These are phyloP conservation scores for Trichocladium uniseriatum DNA, from an alignment of 495 filamentous ascomycete genomes.

Conservation along the genomic window DNA sequence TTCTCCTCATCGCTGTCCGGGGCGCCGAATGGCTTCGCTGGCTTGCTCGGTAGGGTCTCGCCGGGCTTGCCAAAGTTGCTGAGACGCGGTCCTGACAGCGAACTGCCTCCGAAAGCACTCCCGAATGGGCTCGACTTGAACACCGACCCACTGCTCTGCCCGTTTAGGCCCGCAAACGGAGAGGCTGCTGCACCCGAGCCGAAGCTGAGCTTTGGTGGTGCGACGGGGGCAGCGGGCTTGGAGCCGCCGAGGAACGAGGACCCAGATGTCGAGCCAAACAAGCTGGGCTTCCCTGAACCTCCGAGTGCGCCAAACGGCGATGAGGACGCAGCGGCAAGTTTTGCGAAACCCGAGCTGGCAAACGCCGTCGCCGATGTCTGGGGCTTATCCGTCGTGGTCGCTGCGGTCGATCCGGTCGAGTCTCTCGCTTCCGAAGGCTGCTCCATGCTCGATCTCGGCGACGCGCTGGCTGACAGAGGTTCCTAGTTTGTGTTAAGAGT, in stretches of 20 bases:
- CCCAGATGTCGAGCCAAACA: conserved; percentile 25
- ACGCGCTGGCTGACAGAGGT: conserved; percentile 12
- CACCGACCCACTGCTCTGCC: conserved; percentile 27
- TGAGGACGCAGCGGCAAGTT: conserved; percentile 38
- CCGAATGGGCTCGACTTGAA: conserved; percentile 35
- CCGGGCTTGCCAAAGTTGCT: conserved; percentile 62
- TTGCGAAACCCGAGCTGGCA: conserved; percentile 42
- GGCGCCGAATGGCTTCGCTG: conserved; percentile 63
- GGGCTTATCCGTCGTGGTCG: conserved; percentile 9
- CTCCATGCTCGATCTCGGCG: conserved; percentile 18
- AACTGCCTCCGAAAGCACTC: conserved; percentile 47
- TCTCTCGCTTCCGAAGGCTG: conserved; percentile 2
- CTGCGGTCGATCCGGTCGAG: neutral
- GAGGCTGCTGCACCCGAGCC: conserved; percentile 21
- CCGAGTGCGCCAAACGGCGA: conserved; percentile 34
- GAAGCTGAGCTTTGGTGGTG: conserved; percentile 28
- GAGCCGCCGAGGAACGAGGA: conserved; percentile 25
- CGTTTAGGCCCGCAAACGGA: conserved; percentile 19
- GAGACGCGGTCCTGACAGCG: conserved; percentile 43
- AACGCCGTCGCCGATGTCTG: conserved; percentile 39
- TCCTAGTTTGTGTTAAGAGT: conserved; percentile 14
- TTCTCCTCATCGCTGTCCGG: conserved; percentile 54
- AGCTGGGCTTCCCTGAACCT: conserved; percentile 28
- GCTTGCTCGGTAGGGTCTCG: conserved; percentile 46
- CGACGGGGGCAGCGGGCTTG: conserved; percentile 26